These are phyloP conservation scores for Cylindrotheca fusiformis DNA, from an alignment of 108 stramenopile genomes.

Conservation along the genomic window DNA sequence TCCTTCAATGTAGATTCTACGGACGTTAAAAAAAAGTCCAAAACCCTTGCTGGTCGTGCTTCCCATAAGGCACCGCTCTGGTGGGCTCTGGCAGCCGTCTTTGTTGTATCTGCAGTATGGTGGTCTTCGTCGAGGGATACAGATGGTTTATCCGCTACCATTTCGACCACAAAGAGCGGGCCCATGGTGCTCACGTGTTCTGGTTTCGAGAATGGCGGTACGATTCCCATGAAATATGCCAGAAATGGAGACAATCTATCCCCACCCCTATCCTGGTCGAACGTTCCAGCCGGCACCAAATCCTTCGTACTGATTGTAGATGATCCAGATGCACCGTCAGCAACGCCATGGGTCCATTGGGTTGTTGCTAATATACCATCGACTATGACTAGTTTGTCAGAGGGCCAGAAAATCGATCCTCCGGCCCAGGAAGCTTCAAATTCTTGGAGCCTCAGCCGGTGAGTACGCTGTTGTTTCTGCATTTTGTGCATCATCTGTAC, in stretches of 20 bases:
- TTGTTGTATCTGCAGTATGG: background rate
- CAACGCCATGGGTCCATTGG: background rate
- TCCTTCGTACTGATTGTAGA: background rate
- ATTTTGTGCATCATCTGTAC: no score
- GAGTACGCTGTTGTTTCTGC: background rate
- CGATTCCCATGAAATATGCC: background rate
- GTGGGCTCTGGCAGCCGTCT: background rate
- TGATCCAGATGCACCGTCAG: background rate
- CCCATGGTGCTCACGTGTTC: background rate
- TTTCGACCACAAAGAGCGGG: background rate
- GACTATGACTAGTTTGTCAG: background rate
- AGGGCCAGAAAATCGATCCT: background rate
- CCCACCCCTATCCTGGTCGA: background rate
- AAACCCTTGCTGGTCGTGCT: background rate
- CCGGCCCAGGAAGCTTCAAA: background rate
- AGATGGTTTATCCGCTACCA: no score
- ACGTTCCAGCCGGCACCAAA: background rate
- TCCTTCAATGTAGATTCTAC: background rate
- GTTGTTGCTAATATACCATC: background rate
- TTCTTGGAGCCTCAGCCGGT: background rate
- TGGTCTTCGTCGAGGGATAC: background rate
- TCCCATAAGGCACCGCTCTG: background rate
- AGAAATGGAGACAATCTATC: background rate
- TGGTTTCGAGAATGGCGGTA: background rate
- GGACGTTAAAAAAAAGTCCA: background rate